These are phyloP conservation scores for Leucosporidium creatinivorum DNA, from an alignment of 768 basidiomycete genomes.

Conservation along the genomic window DNA sequence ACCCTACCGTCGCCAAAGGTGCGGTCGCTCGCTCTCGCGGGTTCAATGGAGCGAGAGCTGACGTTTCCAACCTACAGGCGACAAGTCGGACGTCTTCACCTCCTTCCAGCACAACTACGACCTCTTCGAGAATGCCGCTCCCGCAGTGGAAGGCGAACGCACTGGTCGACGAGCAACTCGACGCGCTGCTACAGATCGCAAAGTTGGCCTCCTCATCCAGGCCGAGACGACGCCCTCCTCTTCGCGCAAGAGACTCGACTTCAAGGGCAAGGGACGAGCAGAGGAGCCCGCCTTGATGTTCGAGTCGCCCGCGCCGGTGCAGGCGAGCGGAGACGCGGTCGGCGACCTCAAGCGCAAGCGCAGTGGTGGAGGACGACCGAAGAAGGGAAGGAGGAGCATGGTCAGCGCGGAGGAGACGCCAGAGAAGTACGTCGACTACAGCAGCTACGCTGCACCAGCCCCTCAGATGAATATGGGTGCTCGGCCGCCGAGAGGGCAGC, in stretches of 20 bases:
- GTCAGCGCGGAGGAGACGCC: neutral
- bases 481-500: no score
- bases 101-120: conserved; percentile 32
- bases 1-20: conserved; percentile 74
- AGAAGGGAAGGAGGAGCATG: neutral
- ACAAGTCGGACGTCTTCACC: conserved; percentile 30
- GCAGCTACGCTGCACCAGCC: neutral
- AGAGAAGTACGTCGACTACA: neutral
- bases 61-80: conserved; percentile 6
- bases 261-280: conserved; percentile 28
- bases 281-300: neutral
- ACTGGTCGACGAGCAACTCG: conserved; percentile 14
- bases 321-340: no score
- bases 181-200: conserved; percentile 19
- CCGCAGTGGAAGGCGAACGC: neutral
- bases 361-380: neutral
- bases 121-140: conserved; percentile 26
- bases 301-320: no score
- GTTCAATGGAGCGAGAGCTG: neutral
- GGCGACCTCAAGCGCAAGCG: neutral
- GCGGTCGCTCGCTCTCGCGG: conserved; percentile 56
- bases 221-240: neutral
- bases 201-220: conserved; percentile 8
- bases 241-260: conserved; percentile 6
- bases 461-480: no score